Evolutionary conservation across 192 early-diverging fungal genomes (phyloP), one percentile per base, ranked within the genome.

Genomic region (Coemansia sp.): DNA sequence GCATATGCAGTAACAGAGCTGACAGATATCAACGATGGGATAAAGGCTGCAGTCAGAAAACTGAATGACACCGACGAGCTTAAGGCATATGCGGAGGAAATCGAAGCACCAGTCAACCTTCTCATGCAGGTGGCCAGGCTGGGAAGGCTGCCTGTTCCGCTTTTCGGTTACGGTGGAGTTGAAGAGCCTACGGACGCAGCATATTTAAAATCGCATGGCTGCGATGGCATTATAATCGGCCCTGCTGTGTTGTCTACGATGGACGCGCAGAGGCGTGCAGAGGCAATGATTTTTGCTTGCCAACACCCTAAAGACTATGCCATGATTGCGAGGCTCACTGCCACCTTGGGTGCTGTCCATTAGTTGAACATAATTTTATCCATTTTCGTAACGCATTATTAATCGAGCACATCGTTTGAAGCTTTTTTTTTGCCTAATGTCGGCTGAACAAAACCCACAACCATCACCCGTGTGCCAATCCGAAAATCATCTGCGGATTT

Each of bases 121-220:
- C 85, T 98, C 64, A 89, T 91, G 77, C 89, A 97, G 70, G 89
- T 92, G 45, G 90, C 87, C 46, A 84, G 86, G 62, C 84, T 94
- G 38, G 94, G 93, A 30, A 87, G 94, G 60, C 78, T 99, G n/a
- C 97, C 97, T 26, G 96, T 99, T 53, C 94, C 95, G 69, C 93
- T 96, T 82, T 99, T 98, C 85, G 95, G 95, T 63, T 92, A 92
- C 44, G 97, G 94, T 64, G 95, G 96, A 81, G 85, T 99, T 66
- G 91, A 93, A 34, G 97, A 94, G 52, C 95, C 97, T 36, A 93
- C 94, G 16, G 97, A 99, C 86, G 95, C 94, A 69, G 97, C 95
- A 18, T 71, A 95, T 64, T 95, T 99, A 91, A 97, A 97, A 92
- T 90, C 92, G 77, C 85, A 94, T 43, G 97, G 97, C 60, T 93